Percentiles rank a stretch among this genome's conserved stretches.
phyloP scores from a whole-genome alignment of 805 yeast genomes.

The Hanseniaspora valbyensis region DNA sequence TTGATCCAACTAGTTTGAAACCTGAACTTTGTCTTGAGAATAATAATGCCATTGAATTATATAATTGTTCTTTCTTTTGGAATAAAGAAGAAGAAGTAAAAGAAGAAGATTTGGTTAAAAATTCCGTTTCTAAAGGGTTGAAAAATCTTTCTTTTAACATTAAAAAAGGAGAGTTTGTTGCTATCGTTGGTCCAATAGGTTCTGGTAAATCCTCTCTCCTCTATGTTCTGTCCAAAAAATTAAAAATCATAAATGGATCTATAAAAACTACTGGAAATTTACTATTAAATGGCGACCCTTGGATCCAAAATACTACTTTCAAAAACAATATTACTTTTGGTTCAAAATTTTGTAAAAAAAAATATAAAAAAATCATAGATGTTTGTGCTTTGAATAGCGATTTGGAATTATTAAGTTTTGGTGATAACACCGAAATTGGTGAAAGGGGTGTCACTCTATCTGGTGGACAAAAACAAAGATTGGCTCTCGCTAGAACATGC shows the following conservation, averaged over 20 bases:
- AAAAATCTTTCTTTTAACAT: slow-evolving; percentile 36
- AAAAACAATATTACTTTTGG: slow-evolving; percentile 58
- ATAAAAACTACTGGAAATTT: slow-evolving; percentile 34
- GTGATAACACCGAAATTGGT: slow-evolving; percentile 61
- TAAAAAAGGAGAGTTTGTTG: slow-evolving; percentile 48
- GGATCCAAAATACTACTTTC: slow-evolving; percentile 66
- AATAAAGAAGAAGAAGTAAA: slow-evolving; percentile 20
- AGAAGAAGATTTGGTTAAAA: neutral
- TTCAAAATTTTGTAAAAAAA: slow-evolving; percentile 33
- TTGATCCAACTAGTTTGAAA: slow-evolving; percentile 17
- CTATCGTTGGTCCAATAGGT: slow-evolving; percentile 56
- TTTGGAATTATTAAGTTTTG: slow-evolving; percentile 48
- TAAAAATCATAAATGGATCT: neutral
- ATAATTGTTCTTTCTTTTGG: slow-evolving; percentile 51
- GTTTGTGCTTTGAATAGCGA: slow-evolving; percentile 53
- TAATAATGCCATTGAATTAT: slow-evolving; percentile 36
- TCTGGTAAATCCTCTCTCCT: slow-evolving; percentile 42
- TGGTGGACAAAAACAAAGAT: slow-evolving; percentile 69
- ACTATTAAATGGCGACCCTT: slow-evolving; percentile 40
- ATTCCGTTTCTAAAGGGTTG: neutral
- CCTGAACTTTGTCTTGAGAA: slow-evolving; percentile 15
- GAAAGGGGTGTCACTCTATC: slow-evolving; percentile 64
- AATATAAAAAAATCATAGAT: slow-evolving; percentile 41
- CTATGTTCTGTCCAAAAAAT: slow-evolving; percentile 34
- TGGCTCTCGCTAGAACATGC: slow-evolving; percentile 57